Evolutionary conservation across 73 alveolate species (phyloP), one percentile per base, ranked within the genome.

Genomic region (Tetrahymena thermophila): DNA sequence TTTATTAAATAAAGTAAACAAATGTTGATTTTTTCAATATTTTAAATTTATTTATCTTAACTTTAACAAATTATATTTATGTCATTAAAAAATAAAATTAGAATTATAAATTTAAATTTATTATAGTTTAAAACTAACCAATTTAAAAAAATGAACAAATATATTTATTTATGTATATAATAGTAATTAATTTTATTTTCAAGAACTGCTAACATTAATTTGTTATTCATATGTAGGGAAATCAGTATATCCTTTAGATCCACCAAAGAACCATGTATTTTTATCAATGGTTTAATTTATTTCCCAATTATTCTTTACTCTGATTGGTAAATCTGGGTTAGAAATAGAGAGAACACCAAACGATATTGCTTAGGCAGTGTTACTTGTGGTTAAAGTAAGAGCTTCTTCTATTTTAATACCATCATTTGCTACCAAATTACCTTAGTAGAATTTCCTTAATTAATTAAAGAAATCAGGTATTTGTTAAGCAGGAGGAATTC

Each of bases 341-440:
- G 96, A 94, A 42, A 94, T 94, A 94, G 93, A 94, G 43, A 94
- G 94, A 28, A 85, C 93, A 85, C 96, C 96, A 43, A 94, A 94
- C 8, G 96, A 85, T 0, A 85, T 94, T 4, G 94, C 96, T 85
- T 94, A 83, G 17, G 93, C 71, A 19, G 40, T 38, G 15, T 43
- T 85, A 19, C 28, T 28, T 21, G 37, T 43, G 34, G 93, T 94
- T 34, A 43, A 83, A n/a, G 57, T 43, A 31, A 34, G 34, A 6
- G 96, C 96, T 85, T 85, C 93, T 34, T 94, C 94, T 0, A 94
- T 94, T 28, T 94, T 85, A 25, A 37, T 85, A 16, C 94, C 94
- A 55, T 83, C 83, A 38, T 94, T 94, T 1, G 95, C 96, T 11
- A 94, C 71, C 35, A 94, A 94, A 1, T 43, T 84, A 34, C 96